Conservation (phyloP, 1,284 basidiomycete genomes). For the Agaricales sp. region DNA sequence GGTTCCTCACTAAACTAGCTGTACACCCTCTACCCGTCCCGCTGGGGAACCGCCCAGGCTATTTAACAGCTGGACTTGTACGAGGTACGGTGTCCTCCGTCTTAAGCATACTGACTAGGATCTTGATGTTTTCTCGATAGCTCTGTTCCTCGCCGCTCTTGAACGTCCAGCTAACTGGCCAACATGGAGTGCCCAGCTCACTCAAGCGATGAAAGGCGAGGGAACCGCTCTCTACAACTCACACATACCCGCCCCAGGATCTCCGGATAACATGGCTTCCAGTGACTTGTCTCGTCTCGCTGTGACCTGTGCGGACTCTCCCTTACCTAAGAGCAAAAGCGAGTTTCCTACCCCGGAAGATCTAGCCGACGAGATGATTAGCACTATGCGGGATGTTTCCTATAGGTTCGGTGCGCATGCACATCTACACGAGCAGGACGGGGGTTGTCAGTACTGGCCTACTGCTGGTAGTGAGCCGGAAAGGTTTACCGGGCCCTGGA, state of each 20-base stretch:
- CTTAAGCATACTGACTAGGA: neutral
- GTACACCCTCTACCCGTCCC: conserved; percentile 20
- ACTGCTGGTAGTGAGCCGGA: neutral
- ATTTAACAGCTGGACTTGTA: conserved; percentile 24
- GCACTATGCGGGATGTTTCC: neutral
- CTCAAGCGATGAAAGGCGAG: neutral
- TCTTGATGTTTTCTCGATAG: conserved; percentile 2
- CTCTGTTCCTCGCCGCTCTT: conserved; percentile 8
- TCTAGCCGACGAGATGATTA: neutral
- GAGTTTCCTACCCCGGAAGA: conserved; percentile 1
- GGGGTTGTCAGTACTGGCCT: neutral
- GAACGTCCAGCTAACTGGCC: conserved; percentile 10
- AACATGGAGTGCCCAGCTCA: neutral
- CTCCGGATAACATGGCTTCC: neutral
- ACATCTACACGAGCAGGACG: neutral
- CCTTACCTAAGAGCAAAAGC: neutral
- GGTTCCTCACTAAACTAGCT: conserved; percentile 23
- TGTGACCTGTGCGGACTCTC: conserved; percentile 1
- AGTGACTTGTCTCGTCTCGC: neutral
- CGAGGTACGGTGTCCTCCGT: conserved; percentile 15
- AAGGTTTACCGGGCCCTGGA: neutral
- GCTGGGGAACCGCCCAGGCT: conserved; percentile 17
- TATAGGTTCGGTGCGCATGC: neutral
- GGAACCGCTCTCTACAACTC: neutral
- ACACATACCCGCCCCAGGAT: neutral